phyloP scores from a whole-genome alignment of 2,329 filamentous ascomycete species.

The Monilinia vaccinii-corymbosi region DNA sequence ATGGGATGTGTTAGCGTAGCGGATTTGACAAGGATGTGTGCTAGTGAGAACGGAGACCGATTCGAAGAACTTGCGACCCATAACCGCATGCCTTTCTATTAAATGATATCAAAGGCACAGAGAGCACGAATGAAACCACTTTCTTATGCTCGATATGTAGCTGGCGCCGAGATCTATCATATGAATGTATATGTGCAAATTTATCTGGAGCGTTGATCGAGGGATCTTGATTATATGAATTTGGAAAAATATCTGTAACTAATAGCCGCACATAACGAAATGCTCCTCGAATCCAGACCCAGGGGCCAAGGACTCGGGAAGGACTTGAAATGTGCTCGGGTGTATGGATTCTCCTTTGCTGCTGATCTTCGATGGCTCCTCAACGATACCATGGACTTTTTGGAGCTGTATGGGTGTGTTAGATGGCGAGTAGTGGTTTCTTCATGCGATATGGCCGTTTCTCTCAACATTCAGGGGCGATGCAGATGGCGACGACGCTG shows the following conservation, averaged over 20 bases:
- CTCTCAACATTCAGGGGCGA: conserved; percentile 8
- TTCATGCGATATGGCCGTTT: background rate
- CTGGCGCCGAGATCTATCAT: conserved; percentile 33
- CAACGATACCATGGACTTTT: background rate
- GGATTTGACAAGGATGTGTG: conserved; percentile 4
- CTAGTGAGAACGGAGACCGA: conserved; percentile 8
- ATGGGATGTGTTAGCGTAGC: conserved; percentile 26
- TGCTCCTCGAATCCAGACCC: conserved; percentile 6
- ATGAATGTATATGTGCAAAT: conserved; percentile 29
- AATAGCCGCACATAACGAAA: conserved; percentile 1
- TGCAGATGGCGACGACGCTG: too few species aligned
- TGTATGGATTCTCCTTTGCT: background rate
- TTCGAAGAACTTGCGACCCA: conserved; percentile 9
- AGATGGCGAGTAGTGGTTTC: background rate
- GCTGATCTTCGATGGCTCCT: background rate
- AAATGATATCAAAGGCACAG: background rate
- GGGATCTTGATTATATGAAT: conserved; percentile 13
- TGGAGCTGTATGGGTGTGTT: background rate
- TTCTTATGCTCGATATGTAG: conserved; percentile 61
- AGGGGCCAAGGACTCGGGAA: conserved; percentile 2
- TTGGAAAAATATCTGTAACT: background rate
- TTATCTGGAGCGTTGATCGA: conserved; percentile 17
- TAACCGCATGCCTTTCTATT: background rate
- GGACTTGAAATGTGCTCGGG: background rate
- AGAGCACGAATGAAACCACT: conserved; percentile 22